Evolutionary conservation across 768 basidiomycete genomes (phyloP).

Genomic region (Trametes coccinea): DNA sequence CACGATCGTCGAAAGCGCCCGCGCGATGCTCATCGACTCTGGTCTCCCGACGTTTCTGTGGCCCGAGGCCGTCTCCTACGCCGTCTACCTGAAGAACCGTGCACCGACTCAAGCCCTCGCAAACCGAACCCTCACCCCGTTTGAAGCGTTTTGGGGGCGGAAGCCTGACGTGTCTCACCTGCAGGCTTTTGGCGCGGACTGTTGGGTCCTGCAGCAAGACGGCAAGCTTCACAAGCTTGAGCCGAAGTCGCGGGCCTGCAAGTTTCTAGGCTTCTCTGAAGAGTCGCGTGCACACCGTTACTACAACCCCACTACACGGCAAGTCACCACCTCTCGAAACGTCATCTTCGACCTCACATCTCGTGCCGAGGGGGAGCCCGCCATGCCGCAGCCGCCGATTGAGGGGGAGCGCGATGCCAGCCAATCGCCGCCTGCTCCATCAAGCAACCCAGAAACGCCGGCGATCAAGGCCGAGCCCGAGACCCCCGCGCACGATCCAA

Average conservation of each 20-base stretch:
- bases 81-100: constrained; percentile 39
- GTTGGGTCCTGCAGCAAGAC: constrained; percentile 20
- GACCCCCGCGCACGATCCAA: no score
- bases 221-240: constrained; percentile 20
- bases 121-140: constrained; percentile 16
- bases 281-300: constrained; percentile 4
- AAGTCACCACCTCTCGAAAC: constrained; percentile 1
- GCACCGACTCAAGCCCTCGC: constrained; percentile 25
- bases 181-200: constrained; percentile 9
- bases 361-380: not conserved
- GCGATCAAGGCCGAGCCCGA: no score
- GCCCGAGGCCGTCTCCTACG: constrained; percentile 39
- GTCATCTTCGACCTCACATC: constrained; percentile 2
- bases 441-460: no score
- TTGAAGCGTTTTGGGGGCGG: constrained; percentile 16
- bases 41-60: constrained; percentile 40
- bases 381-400: not conserved
- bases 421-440: no score
- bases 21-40: constrained; percentile 19
- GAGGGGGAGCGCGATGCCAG: not conserved
- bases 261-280: constrained; percentile 39
- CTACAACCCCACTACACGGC: constrained; percentile 11
- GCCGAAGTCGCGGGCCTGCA: not conserved
- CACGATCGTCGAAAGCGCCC: not conserved
- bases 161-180: constrained; percentile 27